Conservation (phyloP, 495 filamentous ascomycete species). For the Cercophora scortea region DNA sequence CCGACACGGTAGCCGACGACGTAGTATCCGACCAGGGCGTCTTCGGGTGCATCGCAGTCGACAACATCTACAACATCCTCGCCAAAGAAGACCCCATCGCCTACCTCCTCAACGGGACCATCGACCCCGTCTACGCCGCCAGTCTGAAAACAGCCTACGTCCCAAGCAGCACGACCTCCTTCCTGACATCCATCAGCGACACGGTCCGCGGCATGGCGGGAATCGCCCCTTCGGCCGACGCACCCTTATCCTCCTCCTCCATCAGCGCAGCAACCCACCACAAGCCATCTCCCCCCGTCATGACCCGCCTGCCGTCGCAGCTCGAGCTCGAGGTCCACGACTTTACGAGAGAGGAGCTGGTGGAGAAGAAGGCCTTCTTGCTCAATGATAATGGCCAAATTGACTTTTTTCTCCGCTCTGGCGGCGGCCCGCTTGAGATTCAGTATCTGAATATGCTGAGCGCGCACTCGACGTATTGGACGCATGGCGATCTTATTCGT, state of each 20-base stretch:
- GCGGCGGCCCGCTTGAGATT: slow-evolving; percentile 76
- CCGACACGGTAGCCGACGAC: slow-evolving; percentile 51
- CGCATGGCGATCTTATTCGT: slow-evolving; percentile 71
- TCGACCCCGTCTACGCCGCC: slow-evolving; percentile 71
- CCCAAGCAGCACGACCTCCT: slow-evolving; percentile 60
- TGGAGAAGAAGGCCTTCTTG: slow-evolving; percentile 77
- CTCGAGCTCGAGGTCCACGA: slow-evolving; percentile 94
- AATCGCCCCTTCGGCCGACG: slow-evolving; percentile 3
- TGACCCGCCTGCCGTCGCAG: slow-evolving; percentile 69
- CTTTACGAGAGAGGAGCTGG: slow-evolving; percentile 85
- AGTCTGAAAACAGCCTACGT: slow-evolving; percentile 70
- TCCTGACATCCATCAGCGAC: slow-evolving; percentile 58
- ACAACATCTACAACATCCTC: slow-evolving; percentile 95
- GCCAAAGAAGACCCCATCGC: slow-evolving; percentile 63
- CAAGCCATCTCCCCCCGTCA: slow-evolving; percentile 26
- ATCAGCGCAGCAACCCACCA: slow-evolving; percentile 4
- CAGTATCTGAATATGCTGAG: slow-evolving; percentile 97
- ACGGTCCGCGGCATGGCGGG: slow-evolving; percentile 48
- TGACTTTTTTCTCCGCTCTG: slow-evolving; percentile 76
- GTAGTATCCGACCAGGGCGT: slow-evolving; percentile 67
- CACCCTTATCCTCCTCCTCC: slow-evolving; percentile 6
- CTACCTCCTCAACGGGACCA: slow-evolving; percentile 83
- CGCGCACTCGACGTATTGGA: slow-evolving; percentile 95
- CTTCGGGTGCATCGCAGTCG: slow-evolving; percentile 86
- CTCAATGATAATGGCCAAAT: slow-evolving; percentile 96